These are phyloP conservation scores for Handroanthus guayacan DNA, from an alignment of 257 asterid species.

Conservation along the genomic window DNA sequence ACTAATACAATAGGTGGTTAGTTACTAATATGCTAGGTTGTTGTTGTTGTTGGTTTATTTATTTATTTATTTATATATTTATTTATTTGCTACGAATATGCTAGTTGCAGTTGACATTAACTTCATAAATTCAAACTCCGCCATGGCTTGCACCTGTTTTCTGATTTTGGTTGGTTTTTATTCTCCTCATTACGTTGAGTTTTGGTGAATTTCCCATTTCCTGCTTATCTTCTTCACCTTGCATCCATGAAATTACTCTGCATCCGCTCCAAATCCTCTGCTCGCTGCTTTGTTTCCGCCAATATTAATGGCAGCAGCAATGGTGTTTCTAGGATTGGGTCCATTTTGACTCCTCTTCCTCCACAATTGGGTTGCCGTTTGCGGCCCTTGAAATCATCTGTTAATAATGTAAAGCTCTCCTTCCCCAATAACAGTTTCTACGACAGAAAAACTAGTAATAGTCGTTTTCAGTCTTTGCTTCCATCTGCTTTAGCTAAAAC, in stretches of 20 bases:
- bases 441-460: not conserved
- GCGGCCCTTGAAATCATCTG: slow-evolving; percentile 12
- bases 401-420: slow-evolving; percentile 1
- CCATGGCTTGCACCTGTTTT: slow-evolving; percentile 30
- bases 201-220: not conserved
- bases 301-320: not conserved
- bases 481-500: slow-evolving; percentile 32
- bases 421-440: not conserved
- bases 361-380: not conserved
- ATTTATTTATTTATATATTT: no score
- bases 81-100: not conserved
- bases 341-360: slow-evolving; percentile 2
- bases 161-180: not conserved
- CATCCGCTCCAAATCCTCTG: slow-evolving; percentile 26
- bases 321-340: slow-evolving; percentile 2
- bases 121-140: not conserved
- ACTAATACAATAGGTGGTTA: no score
- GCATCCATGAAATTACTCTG: slow-evolving; percentile 31
- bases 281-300: slow-evolving; percentile 17
- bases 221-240: not conserved
- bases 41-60: no score
- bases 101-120: slow-evolving; percentile 29
- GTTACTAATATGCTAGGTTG: no score
- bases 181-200: not conserved
- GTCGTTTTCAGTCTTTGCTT: slow-evolving; percentile 19